These are phyloP conservation scores for Talaromyces sp. DNA, from an alignment of 2,329 filamentous ascomycete genomes.

Conservation along the genomic window DNA sequence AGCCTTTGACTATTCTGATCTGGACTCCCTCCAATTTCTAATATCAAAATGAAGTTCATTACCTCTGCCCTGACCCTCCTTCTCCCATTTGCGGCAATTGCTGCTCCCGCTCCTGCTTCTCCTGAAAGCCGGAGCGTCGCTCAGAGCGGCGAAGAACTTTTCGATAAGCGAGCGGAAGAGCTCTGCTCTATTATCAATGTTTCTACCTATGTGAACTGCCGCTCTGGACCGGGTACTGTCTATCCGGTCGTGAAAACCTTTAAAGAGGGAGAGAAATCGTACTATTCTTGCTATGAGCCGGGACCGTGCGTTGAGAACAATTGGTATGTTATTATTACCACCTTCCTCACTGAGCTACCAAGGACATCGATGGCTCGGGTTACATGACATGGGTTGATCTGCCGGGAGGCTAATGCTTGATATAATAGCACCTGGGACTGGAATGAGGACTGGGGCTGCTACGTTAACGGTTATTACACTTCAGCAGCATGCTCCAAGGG, in stretches of 20 bases:
- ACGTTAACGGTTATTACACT: background rate
- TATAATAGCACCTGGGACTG: background rate
- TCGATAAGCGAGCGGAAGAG: background rate
- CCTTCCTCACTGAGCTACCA: no score
- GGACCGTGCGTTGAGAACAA: background rate
- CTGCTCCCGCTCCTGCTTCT: background rate
- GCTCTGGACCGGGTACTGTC: background rate
- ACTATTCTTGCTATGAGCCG: background rate
- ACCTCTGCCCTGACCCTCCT: background rate
- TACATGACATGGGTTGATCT: no score
- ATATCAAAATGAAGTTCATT: background rate
- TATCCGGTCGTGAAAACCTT: background rate
- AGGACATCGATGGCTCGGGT: no score
- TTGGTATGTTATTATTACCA: background rate
- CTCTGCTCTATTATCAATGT: background rate
- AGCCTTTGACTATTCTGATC: no score
- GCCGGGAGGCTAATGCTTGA: background rate
- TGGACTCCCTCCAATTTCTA: no score
- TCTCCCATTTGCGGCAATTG: background rate
- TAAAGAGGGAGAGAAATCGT: background rate
- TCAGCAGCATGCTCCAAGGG: background rate
- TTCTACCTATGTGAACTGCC: background rate
- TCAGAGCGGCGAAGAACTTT: background rate
- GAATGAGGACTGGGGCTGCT: background rate
- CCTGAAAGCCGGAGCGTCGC: background rate